Base-by-base conservation (phyloP, 2,329 filamentous ascomycete genomes). In the Chaetothyriales sp. region DNA sequence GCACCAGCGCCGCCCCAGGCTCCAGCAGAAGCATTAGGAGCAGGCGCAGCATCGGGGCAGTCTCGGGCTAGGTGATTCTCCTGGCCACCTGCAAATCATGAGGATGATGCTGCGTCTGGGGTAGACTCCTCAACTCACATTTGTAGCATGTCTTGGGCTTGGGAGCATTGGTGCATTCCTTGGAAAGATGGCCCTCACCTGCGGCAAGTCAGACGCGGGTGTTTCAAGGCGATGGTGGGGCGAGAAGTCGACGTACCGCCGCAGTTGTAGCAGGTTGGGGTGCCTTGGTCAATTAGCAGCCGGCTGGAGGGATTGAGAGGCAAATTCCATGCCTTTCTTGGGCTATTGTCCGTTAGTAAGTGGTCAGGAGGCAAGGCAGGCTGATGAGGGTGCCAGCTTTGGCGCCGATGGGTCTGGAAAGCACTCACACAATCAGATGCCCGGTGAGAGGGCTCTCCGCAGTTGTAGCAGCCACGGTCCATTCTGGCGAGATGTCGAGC, bases 11-110 rank as follows among this genome's bases (percentile, higher is more conserved):
- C 42, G 18, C 68, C 70, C 57, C 74, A 71, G 22, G 46, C 57
- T 46, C 60, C 60, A 44, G 64, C 65, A 49, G 60, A 5, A 26
- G 19, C 43, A 26, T n/a, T n/a, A n/a, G 43, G 22, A 20, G 43
- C 63, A 47, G 63, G 62, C 54, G 60, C 63, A 47, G 63, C 62
- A 54, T 70, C 66, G 71, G 80, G 62, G 63, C 64, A 68, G 65
- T 95, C 89, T 62, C 90, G 88, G 62, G 86, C 92, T 68, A 95
- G 85, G 77, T 96, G 90, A 56, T 88, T 90, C 60, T 81, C 72
- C 69, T 85, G 79, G 65, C 86, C 86, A 74, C 56, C 58, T 58
- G 48, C 84, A 88, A 63, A 83, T 73, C 84, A 84, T 75, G 80
- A 84, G 62, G 80, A 77, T 51, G 19, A 12, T 12, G 47, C 18